Evolutionary conservation across 164 flowering plant genomes (phyloP).

Genomic region (Sedum album): DNA sequence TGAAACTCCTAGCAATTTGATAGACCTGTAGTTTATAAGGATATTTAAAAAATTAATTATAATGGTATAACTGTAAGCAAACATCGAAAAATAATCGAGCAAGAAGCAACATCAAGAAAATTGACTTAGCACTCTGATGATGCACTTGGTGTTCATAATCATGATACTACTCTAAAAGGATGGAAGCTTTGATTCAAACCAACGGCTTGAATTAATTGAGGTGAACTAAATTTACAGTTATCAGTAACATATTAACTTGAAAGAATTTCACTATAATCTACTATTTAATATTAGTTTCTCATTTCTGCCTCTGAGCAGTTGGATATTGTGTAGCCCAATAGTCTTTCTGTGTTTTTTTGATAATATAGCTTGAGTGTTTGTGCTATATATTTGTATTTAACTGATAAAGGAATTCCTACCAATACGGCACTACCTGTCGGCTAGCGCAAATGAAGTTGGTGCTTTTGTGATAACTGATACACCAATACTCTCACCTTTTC

Average conservation of each 20-base stretch:
- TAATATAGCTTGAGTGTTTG: too few species aligned
- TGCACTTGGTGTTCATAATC: neutral
- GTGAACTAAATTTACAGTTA: neutral
- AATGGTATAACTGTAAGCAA: neutral
- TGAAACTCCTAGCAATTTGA: conserved; percentile 5
- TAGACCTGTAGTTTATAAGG: neutral
- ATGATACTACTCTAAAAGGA: neutral
- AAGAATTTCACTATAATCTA: neutral
- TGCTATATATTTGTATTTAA: too few species aligned
- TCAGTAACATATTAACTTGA: neutral
- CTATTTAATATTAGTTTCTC: neutral
- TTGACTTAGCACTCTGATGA: neutral
- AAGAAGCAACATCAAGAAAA: neutral
- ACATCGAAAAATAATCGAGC: neutral
- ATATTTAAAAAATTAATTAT: too few species aligned
- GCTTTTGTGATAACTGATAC: neutral
- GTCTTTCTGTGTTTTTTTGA: neutral
- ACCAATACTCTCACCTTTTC: neutral
- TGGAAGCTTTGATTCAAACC: neutral
- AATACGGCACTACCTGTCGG: too few species aligned
- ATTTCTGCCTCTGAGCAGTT: neutral
- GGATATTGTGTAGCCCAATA: neutral
- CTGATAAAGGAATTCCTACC: too few species aligned
- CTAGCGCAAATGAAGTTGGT: neutral
- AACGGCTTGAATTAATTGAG: neutral